Evolutionary conservation across 345 rosid genomes (phyloP).

Genomic region (Barbarea vulgaris): DNA sequence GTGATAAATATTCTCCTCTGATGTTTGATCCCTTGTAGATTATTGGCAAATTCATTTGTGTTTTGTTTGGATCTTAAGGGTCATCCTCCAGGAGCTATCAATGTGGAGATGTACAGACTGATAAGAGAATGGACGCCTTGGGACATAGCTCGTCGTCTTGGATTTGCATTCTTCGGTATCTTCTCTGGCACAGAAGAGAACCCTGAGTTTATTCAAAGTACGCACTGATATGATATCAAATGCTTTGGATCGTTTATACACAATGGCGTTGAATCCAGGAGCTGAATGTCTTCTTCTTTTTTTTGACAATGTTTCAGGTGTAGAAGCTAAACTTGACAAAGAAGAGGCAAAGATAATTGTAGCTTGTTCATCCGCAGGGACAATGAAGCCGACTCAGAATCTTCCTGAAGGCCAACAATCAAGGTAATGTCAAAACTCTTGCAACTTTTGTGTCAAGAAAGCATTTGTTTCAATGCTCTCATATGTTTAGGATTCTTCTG

Average conservation of each 20-base stretch:
- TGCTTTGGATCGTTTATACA: conserved; percentile 3
- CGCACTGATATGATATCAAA: conserved; percentile 3
- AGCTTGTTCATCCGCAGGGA: conserved; percentile 93
- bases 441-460: background rate
- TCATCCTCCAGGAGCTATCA: conserved; percentile 90
- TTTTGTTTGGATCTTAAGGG: conserved; percentile 42
- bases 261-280: background rate
- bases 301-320: conserved; percentile 48
- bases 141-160: conserved; percentile 98
- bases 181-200: conserved; percentile 97
- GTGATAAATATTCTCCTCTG: conserved; percentile 15
- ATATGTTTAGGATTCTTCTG: conserved; percentile 17
- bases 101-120: conserved; percentile 88
- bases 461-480: conserved; percentile 23
- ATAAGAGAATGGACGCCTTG: conserved; percentile 98
- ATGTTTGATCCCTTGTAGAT: background rate
- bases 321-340: conserved; percentile 77
- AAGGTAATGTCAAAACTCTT: conserved; percentile 48
- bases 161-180: conserved; percentile 96
- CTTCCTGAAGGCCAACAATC: conserved; percentile 97
- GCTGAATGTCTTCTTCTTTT: conserved; percentile 9
- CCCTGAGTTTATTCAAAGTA: conserved; percentile 83
- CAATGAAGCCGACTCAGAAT: conserved; percentile 81
- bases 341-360: conserved; percentile 85
- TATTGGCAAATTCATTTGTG: background rate